phyloP scores from a whole-genome alignment of 2,329 filamentous ascomycete species.

The Pestalotiopsis sp. region DNA sequence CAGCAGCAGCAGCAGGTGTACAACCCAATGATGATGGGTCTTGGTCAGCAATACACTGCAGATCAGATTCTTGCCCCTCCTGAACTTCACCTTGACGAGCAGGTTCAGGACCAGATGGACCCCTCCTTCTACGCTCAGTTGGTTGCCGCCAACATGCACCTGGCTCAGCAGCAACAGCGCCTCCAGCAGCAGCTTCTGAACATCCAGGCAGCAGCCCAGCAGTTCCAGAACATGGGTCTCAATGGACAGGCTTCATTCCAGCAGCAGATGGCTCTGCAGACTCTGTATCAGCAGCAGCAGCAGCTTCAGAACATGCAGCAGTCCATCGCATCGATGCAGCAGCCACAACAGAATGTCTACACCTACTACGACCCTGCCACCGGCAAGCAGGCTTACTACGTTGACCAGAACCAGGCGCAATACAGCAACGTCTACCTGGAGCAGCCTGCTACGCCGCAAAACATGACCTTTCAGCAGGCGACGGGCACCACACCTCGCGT shows the following conservation, averaged over 20 bases:
- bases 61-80: constrained; percentile 89
- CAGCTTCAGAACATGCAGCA: constrained; percentile 70
- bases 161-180: constrained; percentile 92
- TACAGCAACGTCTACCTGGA: constrained; percentile 42
- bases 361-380: constrained; percentile 85
- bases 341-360: constrained; percentile 71
- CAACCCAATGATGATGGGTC: constrained; percentile 33
- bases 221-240: constrained; percentile 78
- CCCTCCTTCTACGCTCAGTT: constrained; percentile 86
- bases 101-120: constrained; percentile 76
- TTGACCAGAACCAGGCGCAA: constrained; percentile 61
- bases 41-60: constrained; percentile 67
- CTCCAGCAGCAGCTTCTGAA: constrained; percentile 90
- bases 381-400: constrained; percentile 77
- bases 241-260: constrained; percentile 54
- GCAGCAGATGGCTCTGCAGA: constrained; percentile 52
- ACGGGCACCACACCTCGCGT: constrained; percentile 69
- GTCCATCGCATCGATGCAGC: constrained; percentile 56
- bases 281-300: constrained; percentile 57
- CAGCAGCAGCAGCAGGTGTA: constrained; percentile 27
- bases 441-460: constrained; percentile 38
- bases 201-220: constrained; percentile 81
- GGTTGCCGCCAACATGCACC: constrained; percentile 86
- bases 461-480: constrained; percentile 43
- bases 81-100: constrained; percentile 72